Evolutionary conservation across 1,284 basidiomycete genomes (phyloP).

Genomic region (Leccinum ponderosum): DNA sequence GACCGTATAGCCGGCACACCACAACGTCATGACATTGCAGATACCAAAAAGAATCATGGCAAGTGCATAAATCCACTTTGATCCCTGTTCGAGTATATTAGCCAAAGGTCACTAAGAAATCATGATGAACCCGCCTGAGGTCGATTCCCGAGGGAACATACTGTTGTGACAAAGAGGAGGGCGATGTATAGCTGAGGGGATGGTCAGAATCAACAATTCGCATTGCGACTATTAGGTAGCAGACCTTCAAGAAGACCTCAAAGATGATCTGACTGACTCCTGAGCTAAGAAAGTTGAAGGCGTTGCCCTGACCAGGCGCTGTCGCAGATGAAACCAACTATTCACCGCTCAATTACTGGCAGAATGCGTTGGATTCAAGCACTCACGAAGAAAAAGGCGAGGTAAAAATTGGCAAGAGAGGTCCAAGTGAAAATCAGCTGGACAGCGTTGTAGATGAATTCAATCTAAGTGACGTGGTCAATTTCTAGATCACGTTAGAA

Average conservation of each 20-base stretch:
- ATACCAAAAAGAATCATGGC: constrained; percentile 75
- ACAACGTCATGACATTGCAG: constrained; percentile 77
- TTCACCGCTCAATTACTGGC: constrained; percentile 10
- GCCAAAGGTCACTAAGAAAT: constrained; percentile 1
- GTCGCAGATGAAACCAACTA: constrained; percentile 82
- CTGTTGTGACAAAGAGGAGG: constrained; percentile 71
- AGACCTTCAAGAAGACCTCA: constrained; percentile 78
- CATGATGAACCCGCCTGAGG: constrained; percentile 54
- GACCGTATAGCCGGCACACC: constrained; percentile 87
- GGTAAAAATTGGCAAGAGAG: constrained; percentile 78
- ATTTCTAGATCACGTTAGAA: constrained; percentile 6
- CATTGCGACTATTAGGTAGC: neutral
- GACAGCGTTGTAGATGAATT: constrained; percentile 82
- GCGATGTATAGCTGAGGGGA: constrained; percentile 63
- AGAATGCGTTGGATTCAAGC: neutral
- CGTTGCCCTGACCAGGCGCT: constrained; percentile 50
- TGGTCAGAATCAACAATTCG: constrained; percentile 10
- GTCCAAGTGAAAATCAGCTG: constrained; percentile 87
- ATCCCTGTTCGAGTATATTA: constrained; percentile 48
- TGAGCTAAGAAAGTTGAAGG: constrained; percentile 74
- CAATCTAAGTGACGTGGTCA: constrained; percentile 44
- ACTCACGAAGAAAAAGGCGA: constrained; percentile 81
- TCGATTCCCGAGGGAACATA: constrained; percentile 85
- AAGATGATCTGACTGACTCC: constrained; percentile 79
- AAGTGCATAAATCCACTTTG: constrained; percentile 80